Base-by-base conservation (phyloP, 768 basidiomycete genomes). In the Nidularia sp. region DNA sequence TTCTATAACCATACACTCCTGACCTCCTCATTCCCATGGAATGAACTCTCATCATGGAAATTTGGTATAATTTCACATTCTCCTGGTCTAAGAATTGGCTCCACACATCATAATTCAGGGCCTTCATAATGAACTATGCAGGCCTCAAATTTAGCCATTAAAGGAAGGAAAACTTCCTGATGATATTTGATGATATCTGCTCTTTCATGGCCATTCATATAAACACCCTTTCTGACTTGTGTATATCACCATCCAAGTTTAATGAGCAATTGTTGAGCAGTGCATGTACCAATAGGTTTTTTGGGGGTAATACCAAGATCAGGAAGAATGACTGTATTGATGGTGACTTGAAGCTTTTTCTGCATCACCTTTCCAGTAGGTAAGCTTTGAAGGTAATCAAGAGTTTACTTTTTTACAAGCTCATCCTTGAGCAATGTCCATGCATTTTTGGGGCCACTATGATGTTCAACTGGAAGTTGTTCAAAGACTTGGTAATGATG, bases 401-500 rank as follows among this genome's bases (percentile, higher is more conserved):
- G 44, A 22, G 55, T 50, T n/a, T 47, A 48, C 8, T 36, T 51
- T 41, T 55, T 45, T 2, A 67, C 60, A 15, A 34, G 12, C 48
- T 67, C 62, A 54, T 69, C 63, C 18, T 54, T 46, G 5, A 69
- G 58, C 22, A 55, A 52, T 13, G 53, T 59, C 15, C 49, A 47
- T 9, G 45, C 18, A 36, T 53, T 59, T 22, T 46, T 44, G 8
- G 15, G 18, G 5, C 69, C 63, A 15, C 69, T 66, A 31, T 53
- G 51, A 7, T 55, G 57, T 44, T 73, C 68, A 0, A 45, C 9
- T 10, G 70, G 70, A 4, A 71, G 62, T 35, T 66, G 61, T 51
- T 69, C 62, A 47, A 71, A 74, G 12, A 62, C 47, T 51, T 74
- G 70, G 52, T 72, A 74, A 54, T 74, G 69, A 3, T 58, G 54